Base-by-base conservation (phyloP, 345 rosid species). In the Acer campestre region DNA sequence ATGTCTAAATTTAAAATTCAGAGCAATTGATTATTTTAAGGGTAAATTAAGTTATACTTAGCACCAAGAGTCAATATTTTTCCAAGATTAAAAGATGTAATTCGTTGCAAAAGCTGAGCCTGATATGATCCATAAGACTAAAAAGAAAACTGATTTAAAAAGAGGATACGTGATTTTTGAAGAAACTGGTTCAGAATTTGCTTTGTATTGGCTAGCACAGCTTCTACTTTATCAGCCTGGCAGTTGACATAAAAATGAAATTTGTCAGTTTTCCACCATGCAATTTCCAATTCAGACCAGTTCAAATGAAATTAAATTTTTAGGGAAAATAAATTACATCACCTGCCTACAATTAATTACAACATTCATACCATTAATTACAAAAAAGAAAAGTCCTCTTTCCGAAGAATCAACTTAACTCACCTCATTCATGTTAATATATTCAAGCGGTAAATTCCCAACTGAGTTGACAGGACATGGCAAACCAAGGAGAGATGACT, bases 401-500 rank as follows among this genome's bases (percentile, higher is more conserved):
- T 42, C 9, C 9, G 4, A 6, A 25, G 67, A 64, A 6, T 53
- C 51, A 23, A 81, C 38, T 42, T 70, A 67, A 84, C 93, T 82
- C 68, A 89, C 99, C 94, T 92, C 90, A 76, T 78, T 81, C 90
- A 93, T 83, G 75, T 90, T 76, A 76, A 93, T 74, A 78, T 89
- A 95, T 77, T 90, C 93, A 84, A 93, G 97, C 1, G 99, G 98
- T 82, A 95, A 81, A 83, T 88, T 95, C 80, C 98, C 99, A 58
- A 95, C 98, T 11, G 98, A 92, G 85, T 95, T 95, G 72, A 93
- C 89, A 63, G 99, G 99, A 75, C 93, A 84, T 51, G 98, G 94
- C 90, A 87, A 78, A 75, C 99, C 99, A 82, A 95, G 87, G 70
- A 93, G 96, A 18, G 97, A 86, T 71, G 99, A 92, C 98, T 95